Evolutionary conservation across 139 green algal genomes (phyloP).

Genomic region (Chloropicon primus): DNA sequence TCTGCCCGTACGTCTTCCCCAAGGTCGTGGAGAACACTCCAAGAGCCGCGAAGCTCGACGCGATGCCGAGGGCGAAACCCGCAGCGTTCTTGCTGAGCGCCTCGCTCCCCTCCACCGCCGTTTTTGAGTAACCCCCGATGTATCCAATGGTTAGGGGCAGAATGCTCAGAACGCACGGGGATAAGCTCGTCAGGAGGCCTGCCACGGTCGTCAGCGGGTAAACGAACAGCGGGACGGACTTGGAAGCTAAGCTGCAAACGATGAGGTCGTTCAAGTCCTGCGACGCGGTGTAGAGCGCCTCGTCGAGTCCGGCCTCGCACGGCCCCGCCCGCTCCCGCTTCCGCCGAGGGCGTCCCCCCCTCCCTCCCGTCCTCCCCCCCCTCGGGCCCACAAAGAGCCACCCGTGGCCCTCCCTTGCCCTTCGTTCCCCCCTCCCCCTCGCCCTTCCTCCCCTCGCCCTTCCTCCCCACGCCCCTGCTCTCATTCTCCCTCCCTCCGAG

Average conservation of each 20-base stretch:
- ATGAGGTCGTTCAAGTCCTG: not conserved
- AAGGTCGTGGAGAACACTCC: conserved; percentile 52
- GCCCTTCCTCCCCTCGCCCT: no score
- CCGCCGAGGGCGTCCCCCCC: no score
- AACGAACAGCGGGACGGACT: not conserved
- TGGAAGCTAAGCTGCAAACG: not conserved
- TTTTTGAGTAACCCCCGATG: conserved; percentile 19
- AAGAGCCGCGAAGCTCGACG: conserved; percentile 68
- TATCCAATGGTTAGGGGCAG: conserved; percentile 40
- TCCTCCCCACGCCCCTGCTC: no score
- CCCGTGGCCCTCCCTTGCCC: no score
- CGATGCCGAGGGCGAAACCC: conserved; percentile 69
- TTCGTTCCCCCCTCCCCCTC: no score
- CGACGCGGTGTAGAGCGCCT: not conserved
- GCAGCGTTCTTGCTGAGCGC: conserved; percentile 18
- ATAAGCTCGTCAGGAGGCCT: conserved; percentile 82
- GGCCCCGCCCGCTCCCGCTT: no score
- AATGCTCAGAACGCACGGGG: conserved; percentile 52
- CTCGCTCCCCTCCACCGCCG: not conserved
- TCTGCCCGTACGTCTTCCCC: conserved; percentile 71
- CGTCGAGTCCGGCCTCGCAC: no score
- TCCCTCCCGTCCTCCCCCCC: no score
- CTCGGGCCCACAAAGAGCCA: no score
- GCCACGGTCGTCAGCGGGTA: conserved; percentile 21
- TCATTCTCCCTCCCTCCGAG: no score